Evolutionary conservation across 108 stramenopile genomes (phyloP).

Genomic region (Chaetoceros tenuissimus): DNA sequence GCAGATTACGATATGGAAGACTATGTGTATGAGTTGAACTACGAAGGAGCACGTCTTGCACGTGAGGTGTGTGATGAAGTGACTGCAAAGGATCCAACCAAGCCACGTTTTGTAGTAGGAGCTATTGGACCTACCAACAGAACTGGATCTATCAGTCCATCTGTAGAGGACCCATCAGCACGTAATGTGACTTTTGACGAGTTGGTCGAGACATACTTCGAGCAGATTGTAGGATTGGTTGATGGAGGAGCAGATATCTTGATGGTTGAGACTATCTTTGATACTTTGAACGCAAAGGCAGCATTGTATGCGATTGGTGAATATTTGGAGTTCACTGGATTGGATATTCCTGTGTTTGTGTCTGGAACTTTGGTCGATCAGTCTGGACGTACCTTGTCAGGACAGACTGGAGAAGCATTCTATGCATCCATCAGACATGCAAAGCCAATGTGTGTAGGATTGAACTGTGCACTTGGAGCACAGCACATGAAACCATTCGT

Average conservation of each 20-base stretch:
- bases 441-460: slow-evolving; percentile 97
- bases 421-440: slow-evolving; percentile 94
- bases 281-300: slow-evolving; percentile 97
- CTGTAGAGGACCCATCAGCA: slow-evolving; percentile 89
- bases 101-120: slow-evolving; percentile 96
- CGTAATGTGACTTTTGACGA: slow-evolving; percentile 98
- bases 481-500: slow-evolving; percentile 95
- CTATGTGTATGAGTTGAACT: slow-evolving; percentile 94
- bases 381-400: slow-evolving; percentile 95
- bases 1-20: slow-evolving; percentile 97
- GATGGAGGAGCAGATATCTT: slow-evolving; percentile 95
- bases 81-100: slow-evolving; percentile 87
- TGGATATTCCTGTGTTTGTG: slow-evolving; percentile 95
- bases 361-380: slow-evolving; percentile 98
- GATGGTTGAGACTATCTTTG: slow-evolving; percentile 99
- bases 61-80: slow-evolving; percentile 95
- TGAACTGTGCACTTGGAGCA: slow-evolving; percentile 98
- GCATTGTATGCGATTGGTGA: slow-evolving; percentile 92
- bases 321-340: slow-evolving; percentile 80
- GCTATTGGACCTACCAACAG: slow-evolving; percentile 97
- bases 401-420: slow-evolving; percentile 98
- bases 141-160: slow-evolving; percentile 93
- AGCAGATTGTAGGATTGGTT: slow-evolving; percentile 90
- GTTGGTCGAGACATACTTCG: slow-evolving; percentile 94
- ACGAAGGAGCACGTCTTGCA: slow-evolving; percentile 85